Evolutionary conservation across 176 grass and related monocot species (phyloP).

Genomic region (Phyllostachys edulis): DNA sequence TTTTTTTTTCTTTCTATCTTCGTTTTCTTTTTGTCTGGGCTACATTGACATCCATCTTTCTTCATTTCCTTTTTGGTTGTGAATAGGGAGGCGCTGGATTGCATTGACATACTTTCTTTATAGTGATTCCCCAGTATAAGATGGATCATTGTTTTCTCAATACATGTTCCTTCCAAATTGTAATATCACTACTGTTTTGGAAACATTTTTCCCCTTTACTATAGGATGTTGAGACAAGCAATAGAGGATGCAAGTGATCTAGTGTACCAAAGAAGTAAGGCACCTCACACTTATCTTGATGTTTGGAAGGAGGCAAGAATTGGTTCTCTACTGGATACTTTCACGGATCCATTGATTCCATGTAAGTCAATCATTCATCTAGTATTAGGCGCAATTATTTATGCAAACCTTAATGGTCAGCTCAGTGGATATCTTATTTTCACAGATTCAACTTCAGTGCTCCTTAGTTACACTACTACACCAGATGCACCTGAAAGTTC

Average conservation of each 20-base stretch:
- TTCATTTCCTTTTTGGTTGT: neutral
- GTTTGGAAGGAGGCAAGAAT: conserved; percentile 57
- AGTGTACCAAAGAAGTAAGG: conserved; percentile 50
- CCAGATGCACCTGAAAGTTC: conserved; percentile 18
- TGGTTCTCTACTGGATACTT: conserved; percentile 39
- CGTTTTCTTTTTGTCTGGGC: neutral
- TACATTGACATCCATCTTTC: neutral
- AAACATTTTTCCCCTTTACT: neutral
- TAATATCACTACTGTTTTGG: conserved; percentile 21
- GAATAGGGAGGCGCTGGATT: neutral
- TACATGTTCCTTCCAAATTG: neutral
- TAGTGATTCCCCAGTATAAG: neutral
- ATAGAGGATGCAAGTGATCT: conserved; percentile 59
- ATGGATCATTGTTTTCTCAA: neutral
- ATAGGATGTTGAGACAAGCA: conserved; percentile 48
- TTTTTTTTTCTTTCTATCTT: neutral
- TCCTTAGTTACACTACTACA: neutral
- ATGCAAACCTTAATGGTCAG: neutral
- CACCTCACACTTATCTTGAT: conserved; percentile 60
- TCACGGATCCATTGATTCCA: conserved; percentile 59
- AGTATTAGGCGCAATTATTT: neutral
- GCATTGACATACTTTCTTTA: neutral
- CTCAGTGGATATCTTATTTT: conserved; percentile 32
- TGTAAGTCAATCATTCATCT: conserved; percentile 50
- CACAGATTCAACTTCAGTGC: conserved; percentile 28